Percentiles rank a stretch among this genome's conserved stretches.
These are phyloP conservation scores for Quercus dentata DNA, from an alignment of 306 rosid species.

Conservation along the genomic window DNA sequence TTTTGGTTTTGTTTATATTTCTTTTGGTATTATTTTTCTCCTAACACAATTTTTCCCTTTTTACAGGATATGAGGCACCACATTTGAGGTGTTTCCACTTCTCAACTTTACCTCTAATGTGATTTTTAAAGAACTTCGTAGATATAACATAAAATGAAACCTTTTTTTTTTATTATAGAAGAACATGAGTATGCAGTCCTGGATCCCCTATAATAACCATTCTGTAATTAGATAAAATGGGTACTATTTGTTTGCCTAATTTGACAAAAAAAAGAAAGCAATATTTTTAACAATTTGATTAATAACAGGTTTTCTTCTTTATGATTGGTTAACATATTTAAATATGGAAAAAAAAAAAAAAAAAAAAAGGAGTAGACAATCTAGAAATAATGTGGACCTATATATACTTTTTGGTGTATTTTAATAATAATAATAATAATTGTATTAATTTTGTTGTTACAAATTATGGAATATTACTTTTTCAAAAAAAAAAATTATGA, in stretches of 20 bases:
- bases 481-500: too few species aligned
- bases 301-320: not conserved
- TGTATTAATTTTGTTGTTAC: too few species aligned
- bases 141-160: not conserved
- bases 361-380: too few species aligned
- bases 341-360: not conserved
- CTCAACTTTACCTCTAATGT: not conserved
- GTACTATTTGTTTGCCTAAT: too few species aligned
- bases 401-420: too few species aligned
- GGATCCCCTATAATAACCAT: not conserved
- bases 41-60: too few species aligned
- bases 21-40: too few species aligned
- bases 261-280: not conserved
- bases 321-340: not conserved
- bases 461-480: too few species aligned
- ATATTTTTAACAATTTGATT: not conserved
- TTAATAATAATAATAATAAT: too few species aligned
- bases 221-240: not conserved
- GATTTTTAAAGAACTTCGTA: not conserved
- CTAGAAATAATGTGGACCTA: not conserved
- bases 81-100: conserved; percentile 19
- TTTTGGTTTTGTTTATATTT: too few species aligned
- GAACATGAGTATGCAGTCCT: not conserved
- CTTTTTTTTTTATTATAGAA: too few species aligned
- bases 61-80: conserved; percentile 30